These are phyloP conservation scores for Aspergillus homomorphus DNA, from an alignment of 495 filamentous ascomycete species.

Conservation along the genomic window DNA sequence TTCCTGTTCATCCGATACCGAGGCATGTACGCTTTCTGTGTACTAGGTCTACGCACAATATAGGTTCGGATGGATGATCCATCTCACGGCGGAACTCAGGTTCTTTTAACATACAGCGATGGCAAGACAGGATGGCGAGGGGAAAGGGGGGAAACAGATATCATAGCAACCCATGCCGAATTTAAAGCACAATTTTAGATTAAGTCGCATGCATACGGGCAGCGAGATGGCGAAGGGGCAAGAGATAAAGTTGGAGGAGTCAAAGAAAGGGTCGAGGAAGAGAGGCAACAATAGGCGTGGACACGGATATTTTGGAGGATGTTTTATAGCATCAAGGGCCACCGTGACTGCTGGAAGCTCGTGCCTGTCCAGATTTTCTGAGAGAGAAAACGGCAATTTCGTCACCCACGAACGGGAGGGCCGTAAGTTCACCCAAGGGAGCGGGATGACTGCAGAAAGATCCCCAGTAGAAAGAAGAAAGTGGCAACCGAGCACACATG, in stretches of 20 bases:
- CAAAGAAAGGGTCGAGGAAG: neutral
- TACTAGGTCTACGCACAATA: neutral
- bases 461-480: neutral
- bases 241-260: neutral
- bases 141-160: neutral
- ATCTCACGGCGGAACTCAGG: neutral
- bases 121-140: neutral
- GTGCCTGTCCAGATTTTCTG: neutral
- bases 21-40: neutral
- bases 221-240: neutral
- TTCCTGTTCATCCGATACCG: neutral
- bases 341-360: neutral
- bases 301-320: neutral
- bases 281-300: neutral
- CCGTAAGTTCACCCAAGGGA: neutral
- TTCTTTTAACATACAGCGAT: neutral
- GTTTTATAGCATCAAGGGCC: neutral
- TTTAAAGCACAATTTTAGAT: neutral
- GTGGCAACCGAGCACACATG: conserved; percentile 4
- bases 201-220: neutral
- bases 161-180: neutral
- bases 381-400: neutral
- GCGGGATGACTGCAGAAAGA: neutral
- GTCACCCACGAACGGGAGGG: neutral
- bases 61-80: neutral